Evolutionary conservation across 805 yeast genomes (phyloP), one percentile per base, ranked within the genome.

Genomic region (Metschnikowia rubicola): DNA sequence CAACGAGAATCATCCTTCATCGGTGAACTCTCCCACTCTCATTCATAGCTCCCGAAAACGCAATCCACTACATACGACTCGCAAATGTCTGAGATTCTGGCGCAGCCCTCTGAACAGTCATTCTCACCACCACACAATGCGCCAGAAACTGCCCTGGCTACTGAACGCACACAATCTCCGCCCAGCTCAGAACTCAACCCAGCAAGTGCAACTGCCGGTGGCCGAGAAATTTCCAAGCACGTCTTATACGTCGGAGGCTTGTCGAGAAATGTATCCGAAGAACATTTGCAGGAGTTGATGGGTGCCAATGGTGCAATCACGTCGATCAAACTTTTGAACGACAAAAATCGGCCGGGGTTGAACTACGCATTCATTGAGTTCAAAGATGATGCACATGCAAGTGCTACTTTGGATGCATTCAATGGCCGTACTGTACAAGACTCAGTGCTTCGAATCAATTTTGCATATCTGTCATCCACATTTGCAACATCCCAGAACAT

Each of bases 361-460:
- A 86, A 86, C 62, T 90, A 88, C 65, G 95, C 95, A 2, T 89
- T 90, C 64, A 80, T 90, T 44, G 96, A 88, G 65, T 89, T 79
- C 56, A 80, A 74, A 26, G 70, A 68, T 42, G 75, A 80, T 35
- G 71, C 68, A 30, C 72, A 74, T 30, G 96, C 96, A 2, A 76
- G 74, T 34, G 68, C 71, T 51, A 92, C 94, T 1, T 69, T 83
- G 44, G 75, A 75, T 43, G 67, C 80, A 10, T 70, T 87, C 48
- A 78, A 84, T 56, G 89, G 88, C 13, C 67, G 77, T 41, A 64
- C 74, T 30, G 61, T 86, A 48, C 79, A 80, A 52, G 75, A 76
- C 43, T 68, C 74, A 33, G 81, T 77, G 39, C 74, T 89, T 47
- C 79, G 75, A 51, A 78, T 88, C 60, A 86, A 87, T 54, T 86